Evolutionary conservation across 352 stramenopile species (phyloP).

Genomic region (Blastocystis sp.): DNA sequence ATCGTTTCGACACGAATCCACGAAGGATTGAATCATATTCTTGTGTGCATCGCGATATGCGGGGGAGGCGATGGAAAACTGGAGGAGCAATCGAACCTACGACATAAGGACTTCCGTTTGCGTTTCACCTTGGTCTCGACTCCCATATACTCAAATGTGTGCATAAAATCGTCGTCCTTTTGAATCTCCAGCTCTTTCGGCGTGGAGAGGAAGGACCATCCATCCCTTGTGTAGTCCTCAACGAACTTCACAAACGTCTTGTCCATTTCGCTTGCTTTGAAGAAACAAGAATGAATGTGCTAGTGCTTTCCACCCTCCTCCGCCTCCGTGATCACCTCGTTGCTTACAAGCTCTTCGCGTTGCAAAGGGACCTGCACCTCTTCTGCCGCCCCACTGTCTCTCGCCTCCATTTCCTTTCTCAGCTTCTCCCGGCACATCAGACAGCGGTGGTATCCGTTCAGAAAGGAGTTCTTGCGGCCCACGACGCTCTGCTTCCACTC

Average conservation of each 20-base stretch:
- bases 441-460: conserved; percentile 57
- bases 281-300: neutral
- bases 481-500: conserved; percentile 49
- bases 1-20: conserved; percentile 28
- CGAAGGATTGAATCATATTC: conserved; percentile 40
- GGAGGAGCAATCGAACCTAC: conserved; percentile 42
- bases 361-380: neutral
- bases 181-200: neutral
- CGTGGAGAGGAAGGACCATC: conserved; percentile 1
- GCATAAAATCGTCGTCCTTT: conserved; percentile 14
- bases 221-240: conserved; percentile 20
- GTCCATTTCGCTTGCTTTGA: conserved; percentile 42
- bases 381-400: neutral
- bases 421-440: neutral
- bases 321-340: neutral
- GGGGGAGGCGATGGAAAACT: conserved; percentile 36
- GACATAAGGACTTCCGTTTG: neutral
- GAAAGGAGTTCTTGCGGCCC: conserved; percentile 56
- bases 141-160: conserved; percentile 15
- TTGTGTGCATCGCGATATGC: neutral
- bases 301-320: conserved; percentile 1
- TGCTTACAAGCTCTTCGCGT: neutral
- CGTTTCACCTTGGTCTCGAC: conserved; percentile 35
- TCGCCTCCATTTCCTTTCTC: neutral
- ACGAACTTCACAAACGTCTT: conserved; percentile 33